phyloP scores from a whole-genome alignment of 108 stramenopile species.

The Stephanodiscus triporus region DNA sequence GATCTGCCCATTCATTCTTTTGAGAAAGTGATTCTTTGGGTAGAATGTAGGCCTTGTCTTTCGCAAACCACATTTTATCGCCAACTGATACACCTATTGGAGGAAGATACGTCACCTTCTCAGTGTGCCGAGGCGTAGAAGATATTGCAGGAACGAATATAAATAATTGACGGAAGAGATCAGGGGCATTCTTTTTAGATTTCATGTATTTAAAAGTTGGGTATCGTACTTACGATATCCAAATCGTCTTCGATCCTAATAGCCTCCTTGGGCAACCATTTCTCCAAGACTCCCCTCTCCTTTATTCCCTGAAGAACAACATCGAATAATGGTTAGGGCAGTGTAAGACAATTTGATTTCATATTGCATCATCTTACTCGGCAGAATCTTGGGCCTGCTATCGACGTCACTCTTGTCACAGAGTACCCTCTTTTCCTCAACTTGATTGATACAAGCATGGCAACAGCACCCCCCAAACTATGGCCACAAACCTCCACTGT shows the following conservation, averaged over 20 bases:
- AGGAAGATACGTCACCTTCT: slow-evolving; percentile 56
- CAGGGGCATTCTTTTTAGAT: background rate
- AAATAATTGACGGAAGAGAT: background rate
- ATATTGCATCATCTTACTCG: background rate
- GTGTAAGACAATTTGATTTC: background rate
- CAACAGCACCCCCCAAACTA: slow-evolving; percentile 66
- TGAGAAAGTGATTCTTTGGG: slow-evolving; percentile 11
- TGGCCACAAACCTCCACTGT: slow-evolving; percentile 68
- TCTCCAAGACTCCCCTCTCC: slow-evolving; percentile 31
- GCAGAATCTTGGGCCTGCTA: slow-evolving; percentile 65
- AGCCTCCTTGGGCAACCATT: slow-evolving; percentile 51
- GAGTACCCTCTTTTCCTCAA: slow-evolving; percentile 58
- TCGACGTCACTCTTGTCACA: slow-evolving; percentile 45
- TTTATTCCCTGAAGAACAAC: slow-evolving; percentile 8
- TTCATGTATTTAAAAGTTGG: background rate
- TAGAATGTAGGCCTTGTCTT: slow-evolving; percentile 28
- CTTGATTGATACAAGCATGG: slow-evolving; percentile 61
- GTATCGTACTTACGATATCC: slow-evolving; percentile 32
- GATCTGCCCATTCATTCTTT: slow-evolving; percentile 41
- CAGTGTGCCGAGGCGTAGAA: background rate
- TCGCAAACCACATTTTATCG: slow-evolving; percentile 57
- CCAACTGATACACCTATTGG: slow-evolving; percentile 49
- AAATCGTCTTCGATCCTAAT: slow-evolving; percentile 64
- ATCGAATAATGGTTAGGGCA: background rate
- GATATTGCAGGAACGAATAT: background rate